These are phyloP conservation scores for Tulasnella sp. DNA, from an alignment of 768 basidiomycete genomes.

Conservation along the genomic window DNA sequence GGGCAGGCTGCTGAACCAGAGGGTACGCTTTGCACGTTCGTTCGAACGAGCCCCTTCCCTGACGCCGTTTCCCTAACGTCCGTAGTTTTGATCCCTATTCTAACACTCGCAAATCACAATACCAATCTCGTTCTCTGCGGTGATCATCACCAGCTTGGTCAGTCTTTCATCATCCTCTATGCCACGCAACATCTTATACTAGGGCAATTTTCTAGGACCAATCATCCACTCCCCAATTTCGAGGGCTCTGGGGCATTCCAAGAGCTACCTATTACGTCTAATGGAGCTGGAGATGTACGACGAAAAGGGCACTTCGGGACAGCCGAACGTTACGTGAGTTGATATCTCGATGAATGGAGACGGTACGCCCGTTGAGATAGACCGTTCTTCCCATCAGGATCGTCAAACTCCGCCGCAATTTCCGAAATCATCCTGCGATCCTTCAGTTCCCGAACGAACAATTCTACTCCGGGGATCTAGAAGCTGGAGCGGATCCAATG, in stretches of 20 bases:
- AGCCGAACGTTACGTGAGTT: slow-evolving; percentile 38
- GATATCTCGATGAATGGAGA: background rate
- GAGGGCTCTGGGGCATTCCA: slow-evolving; percentile 34
- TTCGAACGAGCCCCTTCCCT: no score
- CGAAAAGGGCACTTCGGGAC: slow-evolving; percentile 23
- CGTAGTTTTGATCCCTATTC: slow-evolving; percentile 45
- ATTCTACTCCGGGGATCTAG: slow-evolving; percentile 42
- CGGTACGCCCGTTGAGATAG: no score
- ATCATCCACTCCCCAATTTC: slow-evolving; percentile 39
- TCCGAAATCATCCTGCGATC: slow-evolving; percentile 54
- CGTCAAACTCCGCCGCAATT: slow-evolving; percentile 58
- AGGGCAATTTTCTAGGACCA: slow-evolving; percentile 33
- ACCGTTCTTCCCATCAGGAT: slow-evolving; percentile 40
- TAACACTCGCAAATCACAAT: slow-evolving; percentile 36
- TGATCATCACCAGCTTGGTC: slow-evolving; percentile 43
- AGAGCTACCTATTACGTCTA: slow-evolving; percentile 41
- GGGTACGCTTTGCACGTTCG: slow-evolving; percentile 1
- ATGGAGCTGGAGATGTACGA: slow-evolving; percentile 40
- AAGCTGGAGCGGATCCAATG: slow-evolving; percentile 35
- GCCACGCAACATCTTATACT: slow-evolving; percentile 32
- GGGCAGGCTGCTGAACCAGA: slow-evolving; percentile 62
- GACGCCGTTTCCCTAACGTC: no score
- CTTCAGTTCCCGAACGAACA: slow-evolving; percentile 52
- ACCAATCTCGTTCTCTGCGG: slow-evolving; percentile 43
- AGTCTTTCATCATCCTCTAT: background rate